Base-by-base conservation (phyloP, 2,329 filamentous ascomycete species). In the Fusarium oligoseptatum region DNA sequence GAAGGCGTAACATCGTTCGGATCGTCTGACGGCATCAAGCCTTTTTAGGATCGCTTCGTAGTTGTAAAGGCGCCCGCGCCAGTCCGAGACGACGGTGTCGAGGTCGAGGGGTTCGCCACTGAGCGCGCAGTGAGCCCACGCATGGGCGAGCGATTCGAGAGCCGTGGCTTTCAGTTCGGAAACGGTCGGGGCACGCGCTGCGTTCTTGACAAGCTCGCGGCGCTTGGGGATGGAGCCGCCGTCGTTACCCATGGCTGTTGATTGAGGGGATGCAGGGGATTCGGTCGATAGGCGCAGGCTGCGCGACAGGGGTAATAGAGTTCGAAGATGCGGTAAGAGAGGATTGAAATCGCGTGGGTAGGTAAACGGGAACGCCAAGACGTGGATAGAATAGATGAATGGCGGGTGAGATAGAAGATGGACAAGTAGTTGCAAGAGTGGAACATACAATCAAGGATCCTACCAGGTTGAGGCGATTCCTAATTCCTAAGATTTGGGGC, bases 191-290 rank as follows among this genome's bases (percentile, higher is more conserved):
- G 92, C 89, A 78, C 94, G 93, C 48, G 95, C 95, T 32, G 95
- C 95, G 83, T 96, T 93, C 84, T 97, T 97, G 82, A 99, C 97
- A 55, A 99, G 94, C 84, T 99, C 97, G 80, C 95, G 93, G 36
- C 97, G 94, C 73, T 93, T 98, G 6, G 97, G 97, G 77, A 99
- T 99, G 77, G 94, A 96, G 82, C 97, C 97, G 77, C 97, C 97
- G 83, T 99, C 97, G 85, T 99, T 99, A 82, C 97, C 97, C 97
- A 99, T 98, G 78, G 62, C 81, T 74, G n/a, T 24, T 39, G 66
- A n/a, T 55, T 11, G 60, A 17, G 70, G 45, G 36, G 45, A 50
- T 36, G 29, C 17, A 24, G 36, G 22, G 41, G 12, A 29, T 58
- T 52, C 32, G 64, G 55, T 37, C 7, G 34, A 24, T n/a, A 43